Evolutionary conservation across 208 protist genomes (phyloP), one percentile per base, ranked within the genome.

Genomic region (Angomonas ambiguus): DNA sequence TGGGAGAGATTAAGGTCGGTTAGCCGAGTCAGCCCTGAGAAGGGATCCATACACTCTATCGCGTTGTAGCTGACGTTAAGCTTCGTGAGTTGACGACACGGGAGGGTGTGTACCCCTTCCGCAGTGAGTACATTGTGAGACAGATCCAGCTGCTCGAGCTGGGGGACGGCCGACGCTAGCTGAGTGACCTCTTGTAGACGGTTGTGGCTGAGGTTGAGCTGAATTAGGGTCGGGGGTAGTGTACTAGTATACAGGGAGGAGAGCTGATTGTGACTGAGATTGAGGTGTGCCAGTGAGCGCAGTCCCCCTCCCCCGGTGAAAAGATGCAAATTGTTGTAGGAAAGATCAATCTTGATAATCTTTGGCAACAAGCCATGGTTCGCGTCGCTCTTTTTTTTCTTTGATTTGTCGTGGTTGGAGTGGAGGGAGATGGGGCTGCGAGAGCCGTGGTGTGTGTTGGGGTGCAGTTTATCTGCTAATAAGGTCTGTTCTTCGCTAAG

Each of bases 191-290:
- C 71, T 4, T 74, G 53, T 22, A 94, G 69, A 8, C 57, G 45
- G 56, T 94, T 94, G 67, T 89, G 74, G 5, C 79, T 61, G 27
- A 92, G 16, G 34, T 80, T 79, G 34, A 94, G 65, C 33, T 61
- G 64, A 45, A 62, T 51, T 49, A 94, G 58, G 22, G 60, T 55
- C 5, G 79, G 61, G 0, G 84, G 85, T 56, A 92, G 70, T 31
- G 59, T 78, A n/a, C 60, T 53, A 1, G 58, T 58, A 34, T 71
- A 67, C 16, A 92, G 73, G 58, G 61, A 63, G 4, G 51, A 51
- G 1, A 94, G 74, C 4, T 74, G 72, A 74, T 94, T 94, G 75
- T 87, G 72, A 1, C 81, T 85, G 1, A 94, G 73, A 45, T 92
- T 72, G 20, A 94, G 63, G 25, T 82, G 62, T 20, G 71, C 75